These are phyloP conservation scores for Ottelia alismoides DNA, from an alignment of 106 monocot species.

Conservation along the genomic window DNA sequence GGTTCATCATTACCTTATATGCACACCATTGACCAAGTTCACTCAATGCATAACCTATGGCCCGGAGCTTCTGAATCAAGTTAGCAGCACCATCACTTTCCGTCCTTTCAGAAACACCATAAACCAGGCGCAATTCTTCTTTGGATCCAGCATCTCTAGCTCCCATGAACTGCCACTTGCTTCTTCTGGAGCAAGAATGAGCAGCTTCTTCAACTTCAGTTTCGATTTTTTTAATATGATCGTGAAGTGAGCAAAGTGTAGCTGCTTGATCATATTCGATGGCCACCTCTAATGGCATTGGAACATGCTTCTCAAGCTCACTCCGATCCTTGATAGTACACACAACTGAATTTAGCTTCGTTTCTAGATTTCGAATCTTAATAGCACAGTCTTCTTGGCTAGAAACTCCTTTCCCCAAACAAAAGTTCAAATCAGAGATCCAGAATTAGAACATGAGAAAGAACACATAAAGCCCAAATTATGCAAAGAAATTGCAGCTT, in stretches of 20 bases:
- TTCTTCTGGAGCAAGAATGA: constrained; percentile 74
- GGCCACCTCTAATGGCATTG: constrained; percentile 75
- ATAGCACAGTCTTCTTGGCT: constrained; percentile 99
- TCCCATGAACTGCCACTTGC: constrained; percentile 99
- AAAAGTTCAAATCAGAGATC: not conserved
- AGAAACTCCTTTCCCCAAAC: constrained; percentile 66
- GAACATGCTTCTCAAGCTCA: constrained; percentile 92
- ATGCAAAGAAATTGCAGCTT: no score
- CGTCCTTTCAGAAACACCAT: constrained; percentile 98
- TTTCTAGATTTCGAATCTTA: constrained; percentile 95
- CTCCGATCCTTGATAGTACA: constrained; percentile 92
- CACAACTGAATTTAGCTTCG: constrained; percentile 93
- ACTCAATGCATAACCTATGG: constrained; percentile 90
- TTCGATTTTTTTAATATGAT: constrained; percentile 89
- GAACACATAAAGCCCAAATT: not conserved
- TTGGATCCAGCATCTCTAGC: constrained; percentile 97
- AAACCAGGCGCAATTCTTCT: constrained; percentile 89
- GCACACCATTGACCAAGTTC: constrained; percentile 99
- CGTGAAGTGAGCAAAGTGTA: constrained; percentile 78
- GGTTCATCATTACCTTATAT: constrained; percentile 96
- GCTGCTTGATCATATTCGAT: constrained; percentile 89
- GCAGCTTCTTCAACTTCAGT: constrained; percentile 75
- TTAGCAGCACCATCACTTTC: constrained; percentile 99
- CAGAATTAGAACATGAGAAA: constrained; percentile 1
- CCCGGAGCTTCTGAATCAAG: constrained; percentile 87